Evolutionary conservation across 2,329 filamentous ascomycete genomes (phyloP), one percentile per base, ranked within the genome.

Genomic region (Tricladium varicosporioides): DNA sequence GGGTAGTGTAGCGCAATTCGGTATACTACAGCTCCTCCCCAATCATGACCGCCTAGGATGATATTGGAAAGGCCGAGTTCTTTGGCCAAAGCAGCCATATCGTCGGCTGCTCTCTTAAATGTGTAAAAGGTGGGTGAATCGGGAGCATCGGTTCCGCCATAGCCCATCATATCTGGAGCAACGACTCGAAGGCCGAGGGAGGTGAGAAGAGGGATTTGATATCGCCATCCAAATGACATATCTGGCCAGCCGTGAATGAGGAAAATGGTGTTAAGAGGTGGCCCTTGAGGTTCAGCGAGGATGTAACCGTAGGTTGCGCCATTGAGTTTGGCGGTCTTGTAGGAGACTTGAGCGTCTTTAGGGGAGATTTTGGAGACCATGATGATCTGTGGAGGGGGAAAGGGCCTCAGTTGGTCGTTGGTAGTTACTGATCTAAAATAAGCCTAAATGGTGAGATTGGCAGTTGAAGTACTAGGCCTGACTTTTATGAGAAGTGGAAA

Each of bases 41-140:
- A 69, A 74, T 97, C 93, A 75, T 97, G 93, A 7, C 92, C 93
- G 49, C 92, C 91, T 13, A 97, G 80, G 56, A 97, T 86, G 67
- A 96, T 87, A 55, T 75, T 75, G 70, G 76, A 51, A 53, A 53
- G 77, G 73, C 74, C 61, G 13, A 71, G 53, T 42, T 66, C 59
- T 5, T 86, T 80, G 5, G 88, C 84, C 19, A 97, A 79, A 60
- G 84, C 85, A 18, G 84, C 86, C 63, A 97, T 81, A 68, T 96
- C 91, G 54, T 86, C 83, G 15, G 88, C 80, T 58, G 89, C 83
- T 61, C 80, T 83, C 76, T 91, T 94, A 70, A 85, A 77, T 19
- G 83, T 83, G 74, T 93, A 97, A 54, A 82, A 76, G 49, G 74
- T 73, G 2, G 85, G 72, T 1, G 80, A 77, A 44, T 83, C 77